Evolutionary conservation across 2,329 filamentous ascomycete species (phyloP).

Genomic region (Helminthosporium solani): DNA sequence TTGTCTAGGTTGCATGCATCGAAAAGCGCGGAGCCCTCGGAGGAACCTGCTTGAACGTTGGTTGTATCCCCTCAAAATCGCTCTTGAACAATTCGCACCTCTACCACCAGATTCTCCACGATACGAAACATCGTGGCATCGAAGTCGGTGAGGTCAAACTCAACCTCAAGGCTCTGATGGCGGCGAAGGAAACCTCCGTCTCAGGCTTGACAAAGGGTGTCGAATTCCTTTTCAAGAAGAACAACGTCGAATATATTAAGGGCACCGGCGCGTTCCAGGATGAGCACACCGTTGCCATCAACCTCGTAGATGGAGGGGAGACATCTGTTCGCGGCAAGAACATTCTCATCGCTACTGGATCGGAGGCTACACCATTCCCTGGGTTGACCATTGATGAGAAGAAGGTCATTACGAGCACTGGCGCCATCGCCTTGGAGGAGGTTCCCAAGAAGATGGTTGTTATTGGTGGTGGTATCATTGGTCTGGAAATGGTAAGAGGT

Average conservation of each 20-base stretch:
- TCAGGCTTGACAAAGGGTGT: slow-evolving; percentile 90
- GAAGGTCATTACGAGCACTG: slow-evolving; percentile 94
- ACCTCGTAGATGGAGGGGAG: slow-evolving; percentile 88
- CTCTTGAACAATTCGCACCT: slow-evolving; percentile 99
- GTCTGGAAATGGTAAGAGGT: slow-evolving; percentile 81
- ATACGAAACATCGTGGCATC: slow-evolving; percentile 95
- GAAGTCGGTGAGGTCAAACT: slow-evolving; percentile 97
- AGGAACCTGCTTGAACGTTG: slow-evolving; percentile 97
- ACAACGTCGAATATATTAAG: slow-evolving; percentile 97
- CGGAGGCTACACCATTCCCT: slow-evolving; percentile 93
- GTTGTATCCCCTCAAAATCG: slow-evolving; percentile 98
- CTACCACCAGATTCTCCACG: slow-evolving; percentile 95
- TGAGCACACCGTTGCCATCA: slow-evolving; percentile 89
- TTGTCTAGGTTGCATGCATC: slow-evolving; percentile 83
- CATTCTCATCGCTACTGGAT: slow-evolving; percentile 95
- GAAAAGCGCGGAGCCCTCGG: slow-evolving; percentile 95
- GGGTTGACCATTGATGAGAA: slow-evolving; percentile 96
- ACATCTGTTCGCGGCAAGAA: slow-evolving; percentile 87
- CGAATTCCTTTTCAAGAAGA: slow-evolving; percentile 99
- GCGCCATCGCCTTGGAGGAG: slow-evolving; percentile 83
- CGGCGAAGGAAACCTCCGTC: slow-evolving; percentile 94
- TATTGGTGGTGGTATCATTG: slow-evolving; percentile 97
- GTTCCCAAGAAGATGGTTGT: slow-evolving; percentile 96
- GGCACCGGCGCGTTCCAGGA: slow-evolving; percentile 83
- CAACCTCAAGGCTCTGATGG: slow-evolving; percentile 95